Base-by-base conservation (phyloP, 176 grass and related monocot species). In the Zea mays region DNA sequence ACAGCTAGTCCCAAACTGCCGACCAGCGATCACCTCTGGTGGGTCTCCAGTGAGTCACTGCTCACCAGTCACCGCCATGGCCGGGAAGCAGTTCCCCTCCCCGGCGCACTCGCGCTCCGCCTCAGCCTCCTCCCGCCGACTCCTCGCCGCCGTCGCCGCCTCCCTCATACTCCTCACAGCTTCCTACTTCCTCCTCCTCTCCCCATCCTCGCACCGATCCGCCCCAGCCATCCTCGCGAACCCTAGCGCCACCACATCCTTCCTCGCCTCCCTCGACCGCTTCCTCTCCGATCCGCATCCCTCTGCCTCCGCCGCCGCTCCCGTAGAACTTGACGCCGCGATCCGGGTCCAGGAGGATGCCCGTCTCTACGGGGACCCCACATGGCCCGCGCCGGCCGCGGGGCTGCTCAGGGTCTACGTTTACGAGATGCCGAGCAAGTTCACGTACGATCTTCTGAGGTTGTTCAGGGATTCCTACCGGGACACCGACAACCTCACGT, bases 361-460 rank as follows among this genome's bases (percentile, higher is more conserved):
- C 20, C 75, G 91, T 76, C 64, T 97, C 10, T 90, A 93, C 61
- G 85, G 81, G 8, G 65, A 84, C 13, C 57, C 82, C n/a, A 85
- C 78, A 7, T 94, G 89, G 86, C 86, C 70, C 17, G 61, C 88
- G 20, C 67, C 67, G 7, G 81, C 75, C 19, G 77, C 82, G 61
- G 50, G 67, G 71, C 92, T 87, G 74, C 80, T 95, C 61, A 86
- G 84, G 87, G 92, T 95, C 37, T 95, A 93, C 80, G 92, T 99
- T 14, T 93, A 99, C 90, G 92, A 94, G 84, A 99, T 99, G 96
- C 96, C 96, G 51, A 44, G 73, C 58, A 99, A 95, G 70, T 99
- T 99, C 86, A 95, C 96, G 6, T 93, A 94, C 82, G 96, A 99
- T 81, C 80, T 99, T 75, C 92, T 99, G 47, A 73, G 77, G 74